Evolutionary conservation across 441 rosid genomes (phyloP), one percentile per base, ranked within the genome.

Genomic region (Cnidoscolus chayamansa): DNA sequence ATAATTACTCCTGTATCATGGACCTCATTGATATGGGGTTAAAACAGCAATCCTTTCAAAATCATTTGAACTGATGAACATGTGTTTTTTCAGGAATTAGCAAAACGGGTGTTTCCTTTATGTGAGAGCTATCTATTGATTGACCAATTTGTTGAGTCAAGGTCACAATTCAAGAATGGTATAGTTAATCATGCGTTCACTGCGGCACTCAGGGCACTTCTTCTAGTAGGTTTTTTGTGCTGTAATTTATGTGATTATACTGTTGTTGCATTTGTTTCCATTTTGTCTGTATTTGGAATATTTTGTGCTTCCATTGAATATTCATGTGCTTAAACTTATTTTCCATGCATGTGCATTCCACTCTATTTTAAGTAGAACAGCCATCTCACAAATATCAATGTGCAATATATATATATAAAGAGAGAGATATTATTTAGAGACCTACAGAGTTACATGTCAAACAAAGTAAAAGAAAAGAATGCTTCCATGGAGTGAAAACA

Each of bases 151-250:
- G 96, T 91, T 71, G 99, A 95, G 84, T 91, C 92, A 12, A 87
- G 93, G 82, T 95, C 97, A 65, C 98, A 88, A 80, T 93, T 95
- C 89, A 89, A 88, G 86, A 90, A 87, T 60, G 99, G 99, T 67
- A 78, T 90, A 59, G 98, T 95, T 47, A 95, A 93, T 80, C 99
- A 95, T 76, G 97, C 99, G 81, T 95, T 95, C 53, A 90, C 97
- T 74, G 95, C 99, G 81, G 93, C 95, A 57, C 88, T 95, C 77
- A 90, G 97, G 82, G 89, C 91, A 63, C 85, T 95, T 65, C 97
- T 95, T 66, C 85, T 95, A 43, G 99, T 95, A 93, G 70, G 88
- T 88, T 84, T 72, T 76, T 77, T 82, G 37, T 76, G 75, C 76
- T 75, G 63, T 77, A 71, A 71, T 61, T 54, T 15, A 63, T 82